Evolutionary conservation across 2,329 filamentous ascomycete genomes (phyloP).

Genomic region (Paramyrothecium sp.): DNA sequence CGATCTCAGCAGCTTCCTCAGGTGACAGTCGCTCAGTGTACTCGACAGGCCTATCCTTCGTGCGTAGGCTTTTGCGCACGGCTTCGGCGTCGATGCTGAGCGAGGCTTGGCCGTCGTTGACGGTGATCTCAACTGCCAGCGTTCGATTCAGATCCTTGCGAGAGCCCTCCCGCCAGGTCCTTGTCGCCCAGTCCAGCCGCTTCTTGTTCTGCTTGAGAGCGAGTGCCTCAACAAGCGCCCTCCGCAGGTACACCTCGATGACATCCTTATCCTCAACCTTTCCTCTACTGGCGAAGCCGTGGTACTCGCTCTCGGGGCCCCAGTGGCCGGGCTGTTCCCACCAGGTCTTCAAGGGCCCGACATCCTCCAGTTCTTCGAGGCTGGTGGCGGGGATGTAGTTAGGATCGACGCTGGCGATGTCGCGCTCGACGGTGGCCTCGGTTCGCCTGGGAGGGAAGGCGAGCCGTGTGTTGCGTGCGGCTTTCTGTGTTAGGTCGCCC

Average conservation of each 20-base stretch:
- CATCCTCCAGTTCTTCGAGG: conserved; percentile 43
- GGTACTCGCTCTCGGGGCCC: conserved; percentile 42
- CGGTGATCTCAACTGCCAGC: conserved; percentile 34
- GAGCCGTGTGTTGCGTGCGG: conserved; percentile 12
- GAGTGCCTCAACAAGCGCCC: conserved; percentile 52
- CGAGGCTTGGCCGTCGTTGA: conserved; percentile 37
- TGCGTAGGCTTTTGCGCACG: conserved; percentile 30
- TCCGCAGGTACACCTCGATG: conserved; percentile 46
- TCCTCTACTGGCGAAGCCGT: conserved; percentile 38
- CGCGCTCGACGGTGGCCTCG: conserved; percentile 30
- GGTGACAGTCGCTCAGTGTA: conserved; percentile 19
- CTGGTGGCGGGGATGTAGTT: conserved; percentile 47
- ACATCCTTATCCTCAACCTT: conserved; percentile 41
- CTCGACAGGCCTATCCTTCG: conserved; percentile 16
- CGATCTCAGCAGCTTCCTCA: conserved; percentile 40
- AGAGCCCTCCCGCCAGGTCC: conserved; percentile 30
- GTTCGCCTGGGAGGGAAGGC: conserved; percentile 29
- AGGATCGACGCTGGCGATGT: conserved; percentile 24
- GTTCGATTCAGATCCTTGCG: conserved; percentile 31
- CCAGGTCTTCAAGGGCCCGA: conserved; percentile 48
- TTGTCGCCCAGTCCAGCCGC: conserved; percentile 27
- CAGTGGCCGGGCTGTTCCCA: conserved; percentile 56
- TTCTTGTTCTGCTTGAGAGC: conserved; percentile 34
- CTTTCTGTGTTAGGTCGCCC: conserved; percentile 19
- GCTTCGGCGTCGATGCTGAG: conserved; percentile 34